A percentile compares a stretch with the other conserved stretches of the same genome.
phyloP scores from a whole-genome alignment of 2,329 filamentous ascomycete genomes.

The Colletotrichum sp. region DNA sequence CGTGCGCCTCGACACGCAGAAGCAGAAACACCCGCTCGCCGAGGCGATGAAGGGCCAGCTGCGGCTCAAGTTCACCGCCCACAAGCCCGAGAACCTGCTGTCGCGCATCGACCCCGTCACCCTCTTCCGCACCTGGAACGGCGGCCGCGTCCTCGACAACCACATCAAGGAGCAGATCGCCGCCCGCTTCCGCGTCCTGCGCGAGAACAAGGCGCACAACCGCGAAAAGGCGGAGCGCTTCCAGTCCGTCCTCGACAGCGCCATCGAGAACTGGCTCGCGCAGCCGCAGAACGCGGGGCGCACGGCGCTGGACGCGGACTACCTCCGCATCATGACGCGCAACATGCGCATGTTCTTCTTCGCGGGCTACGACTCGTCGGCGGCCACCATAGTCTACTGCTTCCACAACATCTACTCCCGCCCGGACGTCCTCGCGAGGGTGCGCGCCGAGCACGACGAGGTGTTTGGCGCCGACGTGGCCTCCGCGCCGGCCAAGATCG shows the following conservation, averaged over 20 bases:
- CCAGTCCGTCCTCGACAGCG: slow-evolving; percentile 34
- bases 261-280: slow-evolving; percentile 33
- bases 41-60: slow-evolving; percentile 28
- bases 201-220: slow-evolving; percentile 23
- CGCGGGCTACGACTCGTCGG: slow-evolving; percentile 44
- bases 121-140: slow-evolving; percentile 33
- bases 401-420: slow-evolving; percentile 33
- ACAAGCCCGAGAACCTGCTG: slow-evolving; percentile 23
- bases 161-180: slow-evolving; percentile 31
- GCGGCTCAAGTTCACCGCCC: slow-evolving; percentile 16
- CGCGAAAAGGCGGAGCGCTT: slow-evolving; percentile 12
- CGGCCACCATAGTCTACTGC: slow-evolving; percentile 33
- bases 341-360: slow-evolving; percentile 41
- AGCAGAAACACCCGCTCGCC: slow-evolving; percentile 32
- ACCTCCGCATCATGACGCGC: slow-evolving; percentile 30
- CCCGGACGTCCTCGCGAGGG: slow-evolving; percentile 29
- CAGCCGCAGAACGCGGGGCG: slow-evolving; percentile 24
- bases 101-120: slow-evolving; percentile 30
- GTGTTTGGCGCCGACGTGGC: slow-evolving; percentile 46
- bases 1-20: slow-evolving; percentile 33
- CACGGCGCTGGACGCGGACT: slow-evolving; percentile 25
- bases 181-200: slow-evolving; percentile 25
- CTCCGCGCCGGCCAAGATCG: not conserved
- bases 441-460: slow-evolving; percentile 52
- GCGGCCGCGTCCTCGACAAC: slow-evolving; percentile 30